Percentiles rank a stretch among this genome's conserved stretches.
Conservation (phyloP, 257 asterid genomes). For the Nicotiana otophora region DNA sequence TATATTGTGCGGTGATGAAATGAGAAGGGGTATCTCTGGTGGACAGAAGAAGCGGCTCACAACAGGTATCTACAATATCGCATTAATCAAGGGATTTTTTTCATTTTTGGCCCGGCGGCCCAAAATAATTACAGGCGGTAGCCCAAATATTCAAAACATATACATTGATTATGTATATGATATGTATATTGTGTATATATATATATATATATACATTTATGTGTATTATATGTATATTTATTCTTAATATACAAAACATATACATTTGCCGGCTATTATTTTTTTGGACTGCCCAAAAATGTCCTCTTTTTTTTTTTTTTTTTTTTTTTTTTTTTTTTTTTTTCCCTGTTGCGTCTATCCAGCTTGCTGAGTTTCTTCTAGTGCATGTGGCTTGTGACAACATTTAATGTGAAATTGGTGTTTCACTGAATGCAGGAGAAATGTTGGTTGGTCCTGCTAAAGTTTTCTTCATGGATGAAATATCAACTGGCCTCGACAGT, state of each 20-base stretch:
- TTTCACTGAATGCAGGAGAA: slow-evolving; percentile 54
- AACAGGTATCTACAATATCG: slow-evolving; percentile 43
- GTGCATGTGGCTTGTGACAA: background rate
- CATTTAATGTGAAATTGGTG: background rate
- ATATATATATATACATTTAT: too few relatives aligned
- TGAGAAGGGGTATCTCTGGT: slow-evolving; percentile 95
- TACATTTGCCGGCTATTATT: too few relatives aligned
- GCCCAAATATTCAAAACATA: too few relatives aligned
- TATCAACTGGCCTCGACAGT: slow-evolving; percentile 96
- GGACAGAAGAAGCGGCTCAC: slow-evolving; percentile 97
- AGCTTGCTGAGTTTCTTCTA: background rate
- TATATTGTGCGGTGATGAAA: slow-evolving; percentile 78
- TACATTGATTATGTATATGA: too few relatives aligned
- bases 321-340: too few relatives aligned
- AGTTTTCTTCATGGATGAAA: slow-evolving; percentile 96
- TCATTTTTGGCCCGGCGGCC: too few relatives aligned
- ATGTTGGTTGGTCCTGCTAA: slow-evolving; percentile 96
- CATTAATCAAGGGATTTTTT: background rate
- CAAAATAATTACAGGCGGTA: too few relatives aligned
- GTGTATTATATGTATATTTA: too few relatives aligned
- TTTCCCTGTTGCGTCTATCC: background rate
- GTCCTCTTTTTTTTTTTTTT: too few relatives aligned
- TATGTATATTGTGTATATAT: too few relatives aligned
- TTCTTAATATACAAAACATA: too few relatives aligned
- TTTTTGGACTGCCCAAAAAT: too few relatives aligned